A percentile compares a stretch with the other conserved stretches of the same genome.
Conservation (phyloP, 345 rosid species). For the Atalantia buxifolia region DNA sequence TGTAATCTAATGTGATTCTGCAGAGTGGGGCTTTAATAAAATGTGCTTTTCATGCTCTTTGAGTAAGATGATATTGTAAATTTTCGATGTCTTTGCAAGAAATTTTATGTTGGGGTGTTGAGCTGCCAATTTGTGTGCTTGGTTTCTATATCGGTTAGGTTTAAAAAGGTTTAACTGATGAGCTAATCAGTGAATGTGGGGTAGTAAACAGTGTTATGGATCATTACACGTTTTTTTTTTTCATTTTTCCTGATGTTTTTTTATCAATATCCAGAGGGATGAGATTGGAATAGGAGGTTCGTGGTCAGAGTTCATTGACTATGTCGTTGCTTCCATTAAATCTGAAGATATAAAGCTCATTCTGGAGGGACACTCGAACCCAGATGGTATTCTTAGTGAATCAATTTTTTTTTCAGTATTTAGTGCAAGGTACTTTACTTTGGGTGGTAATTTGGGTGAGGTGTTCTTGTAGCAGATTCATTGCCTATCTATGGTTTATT, state of each 20-base stretch:
- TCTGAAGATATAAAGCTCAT: conserved; percentile 76
- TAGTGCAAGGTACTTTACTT: neutral
- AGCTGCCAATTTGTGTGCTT: neutral
- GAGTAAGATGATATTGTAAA: too few species aligned
- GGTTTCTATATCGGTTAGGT: neutral
- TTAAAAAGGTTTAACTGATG: neutral
- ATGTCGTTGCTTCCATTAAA: conserved; percentile 57
- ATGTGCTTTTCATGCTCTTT: neutral
- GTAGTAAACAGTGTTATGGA: neutral
- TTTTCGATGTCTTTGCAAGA: neutral
- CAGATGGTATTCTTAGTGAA: conserved; percentile 33
- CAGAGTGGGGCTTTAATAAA: neutral
- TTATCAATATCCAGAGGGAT: conserved; percentile 57
- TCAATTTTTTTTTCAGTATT: neutral
- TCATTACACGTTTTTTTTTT: too few species aligned
- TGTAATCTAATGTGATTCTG: neutral
- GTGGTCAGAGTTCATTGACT: conserved; percentile 80
- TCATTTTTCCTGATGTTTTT: neutral
- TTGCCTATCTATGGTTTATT: neutral
- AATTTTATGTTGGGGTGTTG: neutral
- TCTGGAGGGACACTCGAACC: conserved; percentile 32
- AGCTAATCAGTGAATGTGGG: neutral
- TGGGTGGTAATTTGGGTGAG: neutral
- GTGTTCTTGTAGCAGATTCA: neutral
- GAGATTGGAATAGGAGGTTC: conserved; percentile 78